Conservation (phyloP, 225 moss, liverwort and hornwort genomes). For the Pseudisothecium myosuroides region DNA sequence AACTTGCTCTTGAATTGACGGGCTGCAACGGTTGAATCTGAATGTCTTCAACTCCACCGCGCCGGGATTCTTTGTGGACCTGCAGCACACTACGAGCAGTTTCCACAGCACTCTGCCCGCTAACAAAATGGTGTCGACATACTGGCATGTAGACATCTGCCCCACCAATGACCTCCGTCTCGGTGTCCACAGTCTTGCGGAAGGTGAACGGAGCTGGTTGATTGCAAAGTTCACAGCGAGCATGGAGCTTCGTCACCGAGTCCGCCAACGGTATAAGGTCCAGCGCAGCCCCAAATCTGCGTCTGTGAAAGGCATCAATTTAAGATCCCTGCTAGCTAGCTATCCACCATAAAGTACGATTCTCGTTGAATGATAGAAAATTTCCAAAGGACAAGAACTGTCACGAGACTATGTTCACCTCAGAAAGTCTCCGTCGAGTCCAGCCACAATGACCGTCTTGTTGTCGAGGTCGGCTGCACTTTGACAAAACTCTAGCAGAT, state of each 20-base stretch:
- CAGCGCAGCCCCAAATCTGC: slow-evolving; percentile 63
- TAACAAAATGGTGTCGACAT: slow-evolving; percentile 81
- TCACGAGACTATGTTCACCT: slow-evolving; percentile 18
- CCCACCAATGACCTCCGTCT: slow-evolving; percentile 77
- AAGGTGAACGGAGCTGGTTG: slow-evolving; percentile 79
- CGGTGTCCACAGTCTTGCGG: slow-evolving; percentile 62
- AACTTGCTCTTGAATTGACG: not conserved
- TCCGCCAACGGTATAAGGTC: slow-evolving; percentile 81
- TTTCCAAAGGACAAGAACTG: not conserved
- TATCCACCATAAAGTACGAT: not conserved
- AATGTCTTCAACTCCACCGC: not conserved
- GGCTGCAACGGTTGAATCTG: slow-evolving; percentile 1
- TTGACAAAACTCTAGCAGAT: slow-evolving; percentile 70
- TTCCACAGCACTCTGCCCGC: slow-evolving; percentile 59
- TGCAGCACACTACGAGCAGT: slow-evolving; percentile 56
- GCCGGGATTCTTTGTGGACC: slow-evolving; percentile 21
- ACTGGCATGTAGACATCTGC: slow-evolving; percentile 96
- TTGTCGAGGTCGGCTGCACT: slow-evolving; percentile 70
- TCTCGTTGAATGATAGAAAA: not conserved
- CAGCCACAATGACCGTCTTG: slow-evolving; percentile 78
- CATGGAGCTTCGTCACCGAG: slow-evolving; percentile 78
- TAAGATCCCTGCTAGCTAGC: not conserved
- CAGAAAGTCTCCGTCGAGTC: slow-evolving; percentile 88
- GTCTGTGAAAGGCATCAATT: slow-evolving; percentile 23
- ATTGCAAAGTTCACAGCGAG: slow-evolving; percentile 82